Conservation (phyloP, 441 rosid species). For the Croton laevigatus region DNA sequence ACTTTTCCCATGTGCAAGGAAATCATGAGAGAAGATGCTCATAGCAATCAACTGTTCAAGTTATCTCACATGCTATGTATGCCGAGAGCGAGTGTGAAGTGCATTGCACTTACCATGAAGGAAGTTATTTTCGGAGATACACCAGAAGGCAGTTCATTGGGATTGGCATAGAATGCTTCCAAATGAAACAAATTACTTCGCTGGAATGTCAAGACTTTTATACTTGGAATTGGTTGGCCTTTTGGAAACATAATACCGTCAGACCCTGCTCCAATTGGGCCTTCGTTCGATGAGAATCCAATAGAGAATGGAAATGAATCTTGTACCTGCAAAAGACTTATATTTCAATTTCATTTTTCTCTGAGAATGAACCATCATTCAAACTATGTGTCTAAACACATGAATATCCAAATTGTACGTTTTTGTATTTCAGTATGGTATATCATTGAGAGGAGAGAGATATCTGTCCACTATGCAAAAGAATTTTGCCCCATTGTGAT, state of each 20-base stretch:
- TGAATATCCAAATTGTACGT: neutral
- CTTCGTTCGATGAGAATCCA: slow-evolving; percentile 42
- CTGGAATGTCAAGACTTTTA: slow-evolving; percentile 43
- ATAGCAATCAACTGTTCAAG: neutral
- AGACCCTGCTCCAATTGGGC: slow-evolving; percentile 27
- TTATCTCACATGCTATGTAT: neutral
- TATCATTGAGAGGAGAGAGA: neutral
- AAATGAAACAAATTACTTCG: slow-evolving; percentile 34
- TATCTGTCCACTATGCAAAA: neutral
- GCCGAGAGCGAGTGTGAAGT: neutral
- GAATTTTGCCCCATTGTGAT: neutral
- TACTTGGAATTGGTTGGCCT: slow-evolving; percentile 50
- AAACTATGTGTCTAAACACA: neutral
- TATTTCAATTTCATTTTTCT: slow-evolving; percentile 9
- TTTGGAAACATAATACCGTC: slow-evolving; percentile 42
- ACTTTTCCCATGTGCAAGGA: neutral
- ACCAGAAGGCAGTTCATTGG: slow-evolving; percentile 43
- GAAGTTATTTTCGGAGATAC: slow-evolving; percentile 42
- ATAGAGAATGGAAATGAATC: slow-evolving; percentile 53
- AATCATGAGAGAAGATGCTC: slow-evolving; percentile 7
- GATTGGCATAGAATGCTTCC: slow-evolving; percentile 50
- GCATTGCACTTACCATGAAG: slow-evolving; percentile 36
- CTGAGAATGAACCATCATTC: slow-evolving; percentile 5
- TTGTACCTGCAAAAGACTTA: slow-evolving; percentile 45
- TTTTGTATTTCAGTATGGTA: neutral